Evolutionary conservation across 371 early-diverging fungal genomes (phyloP).

Genomic region (Mucor velutinosus): DNA sequence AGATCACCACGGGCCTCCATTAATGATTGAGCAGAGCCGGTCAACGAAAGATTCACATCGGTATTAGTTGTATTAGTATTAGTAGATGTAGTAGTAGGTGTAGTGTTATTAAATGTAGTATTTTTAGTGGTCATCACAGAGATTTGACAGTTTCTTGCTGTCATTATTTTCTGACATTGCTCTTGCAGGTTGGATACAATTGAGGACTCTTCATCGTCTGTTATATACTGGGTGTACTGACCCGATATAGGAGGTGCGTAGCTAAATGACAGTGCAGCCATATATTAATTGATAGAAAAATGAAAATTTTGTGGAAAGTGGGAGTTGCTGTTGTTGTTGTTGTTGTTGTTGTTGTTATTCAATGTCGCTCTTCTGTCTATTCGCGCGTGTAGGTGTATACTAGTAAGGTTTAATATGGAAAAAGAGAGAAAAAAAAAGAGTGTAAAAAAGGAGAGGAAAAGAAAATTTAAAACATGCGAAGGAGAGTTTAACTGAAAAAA

Average conservation of each 20-base stretch:
- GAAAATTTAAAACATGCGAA: slow-evolving; percentile 21
- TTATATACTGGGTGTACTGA: slow-evolving; percentile 22
- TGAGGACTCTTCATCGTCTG: slow-evolving; percentile 9
- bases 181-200: slow-evolving; percentile 14
- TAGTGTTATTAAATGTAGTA: not conserved
- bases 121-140: slow-evolving; percentile 15
- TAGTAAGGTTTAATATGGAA: not conserved
- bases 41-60: slow-evolving; percentile 28
- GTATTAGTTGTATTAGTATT: not conserved
- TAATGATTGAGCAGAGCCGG: slow-evolving; percentile 21
- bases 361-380: not conserved
- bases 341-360: not conserved
- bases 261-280: slow-evolving; percentile 29
- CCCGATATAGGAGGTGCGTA: slow-evolving; percentile 29
- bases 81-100: not conserved
- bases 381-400: not conserved
- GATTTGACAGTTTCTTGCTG: slow-evolving; percentile 24
- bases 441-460: slow-evolving; percentile 8
- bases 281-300: slow-evolving; percentile 8
- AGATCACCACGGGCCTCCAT: slow-evolving; percentile 36
- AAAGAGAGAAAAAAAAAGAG: slow-evolving; percentile 1
- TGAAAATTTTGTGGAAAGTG: not conserved
- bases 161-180: slow-evolving; percentile 25
- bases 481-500: slow-evolving; percentile 20
- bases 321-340: not conserved